These are phyloP conservation scores for Streptanthus diversifolius DNA, from an alignment of 345 rosid genomes.

Conservation along the genomic window DNA sequence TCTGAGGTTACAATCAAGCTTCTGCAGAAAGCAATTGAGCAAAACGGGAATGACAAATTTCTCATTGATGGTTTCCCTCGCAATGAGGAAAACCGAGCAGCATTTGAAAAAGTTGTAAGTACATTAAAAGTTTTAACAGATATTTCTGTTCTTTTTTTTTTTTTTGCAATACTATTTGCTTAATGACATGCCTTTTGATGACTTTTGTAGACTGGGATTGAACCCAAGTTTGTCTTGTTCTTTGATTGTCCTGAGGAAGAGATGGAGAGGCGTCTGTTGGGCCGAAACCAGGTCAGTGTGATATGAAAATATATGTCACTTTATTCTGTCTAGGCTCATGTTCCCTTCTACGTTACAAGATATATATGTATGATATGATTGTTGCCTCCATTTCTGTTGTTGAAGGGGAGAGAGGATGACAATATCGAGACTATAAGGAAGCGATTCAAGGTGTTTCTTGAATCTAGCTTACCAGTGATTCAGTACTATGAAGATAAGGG, in stretches of 20 bases:
- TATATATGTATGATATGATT: constrained; percentile 9
- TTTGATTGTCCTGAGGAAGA: constrained; percentile 53
- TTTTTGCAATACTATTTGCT: neutral
- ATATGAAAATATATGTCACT: neutral
- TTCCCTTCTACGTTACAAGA: neutral
- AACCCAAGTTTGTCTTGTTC: constrained; percentile 47
- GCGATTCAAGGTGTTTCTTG: constrained; percentile 62
- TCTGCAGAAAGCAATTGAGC: constrained; percentile 64
- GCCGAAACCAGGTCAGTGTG: constrained; percentile 64
- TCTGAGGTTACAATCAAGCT: constrained; percentile 89
- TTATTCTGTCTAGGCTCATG: neutral
- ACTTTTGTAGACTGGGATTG: constrained; percentile 44
- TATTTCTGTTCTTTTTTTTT: neutral
- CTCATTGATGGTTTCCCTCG: constrained; percentile 92
- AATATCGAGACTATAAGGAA: constrained; percentile 69
- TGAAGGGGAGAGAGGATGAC: constrained; percentile 83
- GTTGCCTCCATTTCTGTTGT: constrained; percentile 7
- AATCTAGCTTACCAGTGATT: constrained; percentile 68
- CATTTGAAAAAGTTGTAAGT: constrained; percentile 75
- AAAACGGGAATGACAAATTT: constrained; percentile 56
- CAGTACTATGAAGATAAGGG: constrained; percentile 54
- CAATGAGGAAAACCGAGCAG: constrained; percentile 81
- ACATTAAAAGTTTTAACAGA: neutral
- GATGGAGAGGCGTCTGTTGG: constrained; percentile 65
- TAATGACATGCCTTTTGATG: neutral